A percentile compares a stretch with the other conserved stretches of the same genome.
These are phyloP conservation scores for Nemania sp. DNA, from an alignment of 2,329 filamentous ascomycete species.

Conservation along the genomic window DNA sequence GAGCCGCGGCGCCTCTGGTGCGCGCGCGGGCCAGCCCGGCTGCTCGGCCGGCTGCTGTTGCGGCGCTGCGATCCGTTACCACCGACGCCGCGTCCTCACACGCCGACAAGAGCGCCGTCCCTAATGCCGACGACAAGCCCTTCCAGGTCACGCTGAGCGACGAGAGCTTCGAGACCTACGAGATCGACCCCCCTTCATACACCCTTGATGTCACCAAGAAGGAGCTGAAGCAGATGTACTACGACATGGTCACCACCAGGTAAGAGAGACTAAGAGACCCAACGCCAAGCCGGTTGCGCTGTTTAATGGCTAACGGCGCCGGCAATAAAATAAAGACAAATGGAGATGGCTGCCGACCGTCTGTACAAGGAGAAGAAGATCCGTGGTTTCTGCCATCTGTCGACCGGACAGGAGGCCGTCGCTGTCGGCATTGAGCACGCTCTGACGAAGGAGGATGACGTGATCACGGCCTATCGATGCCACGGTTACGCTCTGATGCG, in stretches of 20 bases:
- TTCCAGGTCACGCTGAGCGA: conserved; percentile 93
- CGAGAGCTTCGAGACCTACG: conserved; percentile 99
- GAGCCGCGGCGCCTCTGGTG: conserved; percentile 60
- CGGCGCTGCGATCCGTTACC: conserved; percentile 76
- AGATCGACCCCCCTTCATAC: conserved; percentile 94
- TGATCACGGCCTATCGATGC: conserved; percentile 98
- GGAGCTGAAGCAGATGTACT: conserved; percentile 98
- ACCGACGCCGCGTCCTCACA: conserved; percentile 93
- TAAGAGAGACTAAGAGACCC: conserved; percentile 52
- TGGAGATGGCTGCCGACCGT: conserved; percentile 99
- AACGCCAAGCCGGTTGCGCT: too few relatives aligned
- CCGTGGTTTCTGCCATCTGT: conserved; percentile 98
- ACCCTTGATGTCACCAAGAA: conserved; percentile 93
- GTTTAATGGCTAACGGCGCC: not conserved
- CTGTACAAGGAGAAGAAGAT: conserved; percentile 99
- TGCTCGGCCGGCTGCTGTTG: conserved; percentile 47
- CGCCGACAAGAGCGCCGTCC: conserved; percentile 73
- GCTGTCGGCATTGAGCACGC: conserved; percentile 96
- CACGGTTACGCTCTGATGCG: conserved; percentile 99
- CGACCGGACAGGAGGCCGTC: conserved; percentile 96
- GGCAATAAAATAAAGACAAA: conserved; percentile 66
- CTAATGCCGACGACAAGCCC: conserved; percentile 73
- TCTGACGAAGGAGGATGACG: conserved; percentile 85
- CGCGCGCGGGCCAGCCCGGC: conserved; percentile 46
- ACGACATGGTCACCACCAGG: conserved; percentile 93